A percentile compares a stretch with the other conserved stretches of the same genome.
phyloP scores from a whole-genome alignment of 164 flowering plant genomes.

The Warburgia ugandensis region DNA sequence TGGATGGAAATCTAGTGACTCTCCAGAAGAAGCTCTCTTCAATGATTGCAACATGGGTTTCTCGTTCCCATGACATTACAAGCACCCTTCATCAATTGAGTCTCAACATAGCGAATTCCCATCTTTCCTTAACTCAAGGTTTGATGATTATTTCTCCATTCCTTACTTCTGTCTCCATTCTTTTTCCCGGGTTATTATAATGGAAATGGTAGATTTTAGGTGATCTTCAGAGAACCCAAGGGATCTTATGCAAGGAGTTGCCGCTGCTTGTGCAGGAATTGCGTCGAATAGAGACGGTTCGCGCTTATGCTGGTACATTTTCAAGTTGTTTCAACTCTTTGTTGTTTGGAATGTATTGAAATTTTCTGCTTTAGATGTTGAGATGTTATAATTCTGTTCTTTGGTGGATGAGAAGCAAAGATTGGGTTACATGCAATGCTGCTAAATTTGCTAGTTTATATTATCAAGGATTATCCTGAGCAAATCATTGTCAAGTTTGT shows the following conservation, averaged over 20 bases:
- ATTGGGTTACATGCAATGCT: too few species aligned
- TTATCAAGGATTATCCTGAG: not conserved
- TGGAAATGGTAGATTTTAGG: not conserved
- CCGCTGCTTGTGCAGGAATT: conserved; percentile 20
- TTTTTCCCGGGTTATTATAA: not conserved
- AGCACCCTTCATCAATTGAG: conserved; percentile 2
- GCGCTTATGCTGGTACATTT: conserved; percentile 18
- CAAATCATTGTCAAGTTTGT: not conserved
- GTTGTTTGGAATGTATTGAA: not conserved
- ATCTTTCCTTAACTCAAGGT: conserved; percentile 7
- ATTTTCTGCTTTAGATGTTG: not conserved
- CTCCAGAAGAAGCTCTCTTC: conserved; percentile 16
- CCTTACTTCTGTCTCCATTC: not conserved
- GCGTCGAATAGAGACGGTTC: conserved; percentile 16
- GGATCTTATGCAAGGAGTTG: conserved; percentile 15
- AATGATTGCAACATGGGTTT: conserved; percentile 11
- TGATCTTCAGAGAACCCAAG: conserved; percentile 3
- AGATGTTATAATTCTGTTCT: not conserved
- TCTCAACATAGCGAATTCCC: conserved; percentile 3
- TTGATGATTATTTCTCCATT: not conserved
- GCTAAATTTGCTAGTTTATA: too few species aligned
- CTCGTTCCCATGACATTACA: conserved; percentile 11
- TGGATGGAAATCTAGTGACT: conserved; percentile 13
- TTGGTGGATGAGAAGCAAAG: not conserved
- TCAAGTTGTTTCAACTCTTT: not conserved